phyloP scores from a whole-genome alignment of 192 early-diverging fungal species.

The Entomortierella lignicola region DNA sequence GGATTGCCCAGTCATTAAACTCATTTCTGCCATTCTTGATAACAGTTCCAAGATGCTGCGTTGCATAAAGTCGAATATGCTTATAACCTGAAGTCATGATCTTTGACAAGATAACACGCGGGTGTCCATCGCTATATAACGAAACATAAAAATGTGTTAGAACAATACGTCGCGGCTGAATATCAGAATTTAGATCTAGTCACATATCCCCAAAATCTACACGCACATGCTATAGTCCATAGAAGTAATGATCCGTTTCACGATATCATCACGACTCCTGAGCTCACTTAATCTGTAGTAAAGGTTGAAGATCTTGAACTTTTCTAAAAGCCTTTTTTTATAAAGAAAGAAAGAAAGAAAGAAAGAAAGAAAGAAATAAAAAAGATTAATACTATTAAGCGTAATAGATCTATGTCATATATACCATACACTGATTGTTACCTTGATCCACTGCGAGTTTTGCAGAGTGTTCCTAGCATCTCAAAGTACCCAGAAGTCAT shows the following conservation, averaged over 20 bases:
- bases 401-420: no score
- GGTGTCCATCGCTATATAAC: conserved; percentile 88
- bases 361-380: not conserved
- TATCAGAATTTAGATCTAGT: not conserved
- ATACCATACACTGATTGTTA: conserved; percentile 6
- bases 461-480: conserved; percentile 73
- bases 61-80: conserved; percentile 79
- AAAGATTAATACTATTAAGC: no score
- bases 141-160: no score
- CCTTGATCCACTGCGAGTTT: conserved; percentile 73
- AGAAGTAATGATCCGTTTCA: conserved; percentile 75
- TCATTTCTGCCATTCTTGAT: conserved; percentile 67
- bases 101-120: conserved; percentile 82
- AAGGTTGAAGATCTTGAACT: conserved; percentile 82
- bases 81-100: conserved; percentile 89
- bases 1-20: conserved; percentile 79
- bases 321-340: conserved; percentile 66
- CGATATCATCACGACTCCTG: conserved; percentile 80
- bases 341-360: not conserved
- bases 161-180: not conserved
- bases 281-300: conserved; percentile 85
- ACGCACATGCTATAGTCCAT: conserved; percentile 77
- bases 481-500: conserved; percentile 84
- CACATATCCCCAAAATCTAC: no score
- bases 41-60: conserved; percentile 74